phyloP scores from a whole-genome alignment of 768 basidiomycete genomes.

The Dacryopinax primogenitus region DNA sequence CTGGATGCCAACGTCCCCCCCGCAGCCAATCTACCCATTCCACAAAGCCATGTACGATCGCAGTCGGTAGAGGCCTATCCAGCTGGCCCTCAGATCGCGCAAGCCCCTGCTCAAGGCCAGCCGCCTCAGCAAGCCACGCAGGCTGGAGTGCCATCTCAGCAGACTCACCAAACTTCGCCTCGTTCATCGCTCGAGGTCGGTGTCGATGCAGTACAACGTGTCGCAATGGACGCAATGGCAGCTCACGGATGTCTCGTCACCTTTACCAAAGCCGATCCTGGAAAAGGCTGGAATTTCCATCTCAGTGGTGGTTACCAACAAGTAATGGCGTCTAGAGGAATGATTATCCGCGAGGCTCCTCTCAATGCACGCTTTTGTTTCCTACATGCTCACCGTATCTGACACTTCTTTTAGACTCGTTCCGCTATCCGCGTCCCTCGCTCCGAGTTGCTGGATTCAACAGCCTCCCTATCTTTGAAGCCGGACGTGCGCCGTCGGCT shows the following conservation, averaged over 20 bases:
- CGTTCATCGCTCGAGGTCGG: slow-evolving; percentile 33
- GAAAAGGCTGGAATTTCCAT: slow-evolving; percentile 74
- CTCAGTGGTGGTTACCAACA: slow-evolving; percentile 85
- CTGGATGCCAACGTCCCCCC: slow-evolving; percentile 14
- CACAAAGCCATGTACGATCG: neutral
- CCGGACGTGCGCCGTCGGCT: slow-evolving; percentile 67
- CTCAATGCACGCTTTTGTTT: slow-evolving; percentile 39
- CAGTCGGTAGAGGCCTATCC: neutral
- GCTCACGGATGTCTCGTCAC: slow-evolving; percentile 74
- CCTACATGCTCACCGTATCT: slow-evolving; percentile 10
- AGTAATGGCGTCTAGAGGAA: slow-evolving; percentile 79
- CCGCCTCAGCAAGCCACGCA: neutral
- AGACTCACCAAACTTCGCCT: neutral
- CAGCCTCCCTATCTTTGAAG: slow-evolving; percentile 39
- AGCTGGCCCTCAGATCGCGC: neutral
- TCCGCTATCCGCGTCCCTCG: slow-evolving; percentile 80
- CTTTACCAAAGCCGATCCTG: slow-evolving; percentile 59
- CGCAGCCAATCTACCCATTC: slow-evolving; percentile 2
- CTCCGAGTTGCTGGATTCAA: slow-evolving; percentile 80
- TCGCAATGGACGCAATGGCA: slow-evolving; percentile 65
- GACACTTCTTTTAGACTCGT: slow-evolving; percentile 44
- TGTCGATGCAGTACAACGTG: slow-evolving; percentile 63
- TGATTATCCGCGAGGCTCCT: slow-evolving; percentile 80
- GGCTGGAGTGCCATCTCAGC: neutral
- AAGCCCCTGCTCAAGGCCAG: neutral